Base-by-base conservation (phyloP, 345 rosid species). In the Populus tremula region DNA sequence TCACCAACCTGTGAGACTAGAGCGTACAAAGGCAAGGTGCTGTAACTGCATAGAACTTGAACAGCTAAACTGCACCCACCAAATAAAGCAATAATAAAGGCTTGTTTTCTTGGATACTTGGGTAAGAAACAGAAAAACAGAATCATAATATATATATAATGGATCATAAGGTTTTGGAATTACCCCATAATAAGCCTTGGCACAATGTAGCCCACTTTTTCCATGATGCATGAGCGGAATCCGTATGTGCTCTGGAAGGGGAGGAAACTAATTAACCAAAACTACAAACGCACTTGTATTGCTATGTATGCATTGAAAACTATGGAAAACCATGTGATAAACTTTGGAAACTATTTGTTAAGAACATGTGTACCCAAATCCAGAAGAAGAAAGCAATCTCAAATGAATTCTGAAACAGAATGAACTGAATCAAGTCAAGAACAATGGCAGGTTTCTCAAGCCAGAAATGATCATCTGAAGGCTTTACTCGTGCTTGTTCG, bases 31-130 rank as follows among this genome's bases (percentile, higher is more conserved):
- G 97, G 99, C 71, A 93, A 82, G 64, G 99, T 95, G 79, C 90
- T 91, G 85, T 92, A 90, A 80, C 99, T 86, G 88, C 99, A 95
- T 16, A 95, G 89, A 45, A 92, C 93, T 88, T 95, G 97, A 73
- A 95, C 94, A 18, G 87, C 69, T 72, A 86, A 90, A 29, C 99
- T 95, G 90, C 74, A 81, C 9, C 66, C 69, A 68, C 50, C 18
- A 54, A 81, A 25, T 49, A 69, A 29, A 8, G 10, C 36, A 50
- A 70, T 39, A 13, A 73, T 49, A 16, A 16, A 33, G 16, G 23
- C 2, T 18, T 36, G 65, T 72, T 54, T 50, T n/a, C 18, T 20
- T 6, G 25, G 66, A 14, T 25, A 8, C 23, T 36, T n/a, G 18
- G 9, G 41, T 12, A 54, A 45, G 11, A 8, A 13, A 8, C 11